A percentile compares a stretch with the other conserved stretches of the same genome.
Evolutionary conservation across 345 rosid species (phyloP).

Genomic region (rapeseed (Brassica napus)): Da-Ae NC_063437.1:4005001-4005500

Average conservation of each 20-base stretch:
- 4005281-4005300: background rate
- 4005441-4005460: too few relatives aligned
- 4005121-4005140: background rate
- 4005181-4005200: background rate
- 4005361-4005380: too few relatives aligned
- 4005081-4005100: background rate
- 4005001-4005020: conserved; percentile 53
- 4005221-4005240: background rate
- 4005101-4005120: background rate
- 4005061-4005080: conserved; percentile 51
- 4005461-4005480: too few relatives aligned
- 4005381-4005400: too few relatives aligned
- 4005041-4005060: conserved; percentile 49
- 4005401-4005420: too few relatives aligned
- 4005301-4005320: background rate
- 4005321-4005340: background rate
- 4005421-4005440: too few relatives aligned
- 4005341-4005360: background rate
- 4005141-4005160: background rate
- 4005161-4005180: background rate
- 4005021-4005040: conserved; percentile 52
- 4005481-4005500: too few relatives aligned
- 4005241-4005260: background rate
- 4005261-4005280: too few relatives aligned
- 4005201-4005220: background rate